A percentile compares a stretch with the other conserved stretches of the same genome.
phyloP scores from a whole-genome alignment of 2,329 filamentous ascomycete species.

The Hymenoscyphus albidus region DNA sequence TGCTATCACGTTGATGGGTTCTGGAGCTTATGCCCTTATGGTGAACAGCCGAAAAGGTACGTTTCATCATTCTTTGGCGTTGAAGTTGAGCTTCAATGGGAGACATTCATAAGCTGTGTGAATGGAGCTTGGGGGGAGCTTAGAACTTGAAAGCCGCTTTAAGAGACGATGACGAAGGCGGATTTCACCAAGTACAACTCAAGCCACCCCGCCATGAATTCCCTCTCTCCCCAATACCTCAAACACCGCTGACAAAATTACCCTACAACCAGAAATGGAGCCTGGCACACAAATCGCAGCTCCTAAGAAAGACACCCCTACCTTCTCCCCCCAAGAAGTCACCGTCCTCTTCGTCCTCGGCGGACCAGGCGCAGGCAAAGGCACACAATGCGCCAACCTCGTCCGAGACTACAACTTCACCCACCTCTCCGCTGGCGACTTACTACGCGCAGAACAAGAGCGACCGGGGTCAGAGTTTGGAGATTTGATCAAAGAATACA shows the following conservation, averaged over 20 bases:
- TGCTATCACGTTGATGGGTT: conserved; percentile 44
- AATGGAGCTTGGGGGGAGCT: not conserved
- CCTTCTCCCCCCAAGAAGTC: conserved; percentile 71
- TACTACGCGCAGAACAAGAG: conserved; percentile 89
- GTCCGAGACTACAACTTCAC: conserved; percentile 86
- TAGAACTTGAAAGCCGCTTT: conserved; percentile 30
- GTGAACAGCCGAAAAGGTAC: conserved; percentile 44
- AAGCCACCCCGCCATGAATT: not conserved
- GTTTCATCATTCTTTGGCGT: conserved; percentile 9
- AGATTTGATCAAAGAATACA: conserved; percentile 86
- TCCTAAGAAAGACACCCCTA: conserved; percentile 55
- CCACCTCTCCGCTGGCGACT: conserved; percentile 88
- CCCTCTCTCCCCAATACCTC: not conserved
- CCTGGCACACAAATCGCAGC: conserved; percentile 38
- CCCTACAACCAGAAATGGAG: not conserved
- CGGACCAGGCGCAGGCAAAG: conserved; percentile 92
- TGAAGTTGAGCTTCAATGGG: not conserved
- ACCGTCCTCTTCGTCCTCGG: conserved; percentile 97
- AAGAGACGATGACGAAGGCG: conserved; percentile 14
- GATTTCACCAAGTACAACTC: not conserved
- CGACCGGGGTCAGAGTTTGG: conserved; percentile 84
- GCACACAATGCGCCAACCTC: conserved; percentile 88
- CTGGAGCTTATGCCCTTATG: conserved; percentile 47
- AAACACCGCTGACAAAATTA: conserved; percentile 39
- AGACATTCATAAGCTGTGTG: not conserved